These are phyloP conservation scores for Ceratocystis smalleyi DNA, from an alignment of 2,329 filamentous ascomycete genomes.

Conservation along the genomic window DNA sequence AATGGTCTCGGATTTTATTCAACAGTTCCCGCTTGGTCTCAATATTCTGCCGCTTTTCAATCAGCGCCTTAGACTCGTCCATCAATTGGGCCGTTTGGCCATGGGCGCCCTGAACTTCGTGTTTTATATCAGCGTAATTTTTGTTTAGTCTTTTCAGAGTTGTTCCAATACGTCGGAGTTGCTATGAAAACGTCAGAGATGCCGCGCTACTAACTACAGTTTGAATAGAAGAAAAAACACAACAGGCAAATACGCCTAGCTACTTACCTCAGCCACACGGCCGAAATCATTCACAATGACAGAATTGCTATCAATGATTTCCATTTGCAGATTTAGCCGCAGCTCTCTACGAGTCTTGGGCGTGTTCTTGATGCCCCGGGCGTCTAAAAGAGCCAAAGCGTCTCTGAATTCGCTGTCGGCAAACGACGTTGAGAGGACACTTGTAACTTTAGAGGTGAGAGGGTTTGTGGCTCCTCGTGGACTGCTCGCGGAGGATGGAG, in stretches of 20 bases:
- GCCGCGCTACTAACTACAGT: not conserved
- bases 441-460: conserved; percentile 66
- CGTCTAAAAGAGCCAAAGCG: conserved; percentile 63
- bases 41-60: conserved; percentile 55
- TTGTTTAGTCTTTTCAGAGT: conserved; percentile 66
- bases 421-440: conserved; percentile 80
- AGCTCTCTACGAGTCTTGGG: conserved; percentile 64
- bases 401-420: conserved; percentile 84
- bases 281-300: conserved; percentile 80
- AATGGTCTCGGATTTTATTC: conserved; percentile 63
- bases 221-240: not conserved
- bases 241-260: not conserved
- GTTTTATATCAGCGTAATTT: conserved; percentile 66
- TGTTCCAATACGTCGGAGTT: conserved; percentile 69
- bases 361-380: conserved; percentile 54
- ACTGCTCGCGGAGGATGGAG: conserved; percentile 24
- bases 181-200: conserved; percentile 32
- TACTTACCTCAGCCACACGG: conserved; percentile 63
- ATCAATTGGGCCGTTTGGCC: conserved; percentile 58
- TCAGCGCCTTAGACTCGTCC: conserved; percentile 58
- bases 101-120: conserved; percentile 59
- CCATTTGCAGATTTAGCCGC: conserved; percentile 70
- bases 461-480: conserved; percentile 30
- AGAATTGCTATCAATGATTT: conserved; percentile 85
- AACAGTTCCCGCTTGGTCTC: conserved; percentile 70